Base-by-base conservation (phyloP, 2,329 filamentous ascomycete genomes). In the Aspergillus alliaceus region DNA sequence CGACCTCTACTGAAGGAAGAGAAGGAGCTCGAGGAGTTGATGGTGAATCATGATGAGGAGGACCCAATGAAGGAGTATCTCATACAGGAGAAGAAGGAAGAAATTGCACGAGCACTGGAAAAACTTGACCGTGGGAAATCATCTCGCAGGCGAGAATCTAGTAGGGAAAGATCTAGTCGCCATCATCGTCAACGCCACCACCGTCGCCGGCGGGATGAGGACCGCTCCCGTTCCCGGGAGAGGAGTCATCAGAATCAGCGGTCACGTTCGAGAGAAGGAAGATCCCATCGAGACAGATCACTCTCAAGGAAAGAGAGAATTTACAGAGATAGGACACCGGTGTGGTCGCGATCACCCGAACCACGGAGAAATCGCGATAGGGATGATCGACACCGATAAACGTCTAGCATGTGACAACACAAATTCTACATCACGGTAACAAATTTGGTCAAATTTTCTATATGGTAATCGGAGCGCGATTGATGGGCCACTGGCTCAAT, bases 61-160 rank as follows among this genome's bases (percentile, higher is more conserved):
- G 95, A 99, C 72, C 95, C 95, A 0, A 99, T 99, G 95, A 97
- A 96, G 76, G 86, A 86, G 35, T 97, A 90, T 67, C 72, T 98
- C 62, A 86, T 97, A 51, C 85, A 93, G 62, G 90, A 96, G 76
- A 97, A 98, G 82, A 92, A 90, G 75, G 91, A 91, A 71, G 91
- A 96, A 72, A 84, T 96, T 12, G 86, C 89, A 54, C 83, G 84
- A 57, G 93, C 91, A 3, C 75, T 90, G 64, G 80, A 81, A 61
- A 82, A 76, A 64, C 71, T 82, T 46, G 82, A 80, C 56, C 79
- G 82, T 14, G 82, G 78, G 66, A 81, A 64, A 52, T 66, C 69
- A 3, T 70, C 69, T 22, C 64, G 68, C 14, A 65, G 66, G 47
- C 69, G 71, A 32, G 67, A 69, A 32, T 65, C 69, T 20, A 72